Evolutionary conservation across 1,284 basidiomycete species (phyloP), one percentile per base, ranked within the genome.

Genomic region (Agaricales sp.): DNA sequence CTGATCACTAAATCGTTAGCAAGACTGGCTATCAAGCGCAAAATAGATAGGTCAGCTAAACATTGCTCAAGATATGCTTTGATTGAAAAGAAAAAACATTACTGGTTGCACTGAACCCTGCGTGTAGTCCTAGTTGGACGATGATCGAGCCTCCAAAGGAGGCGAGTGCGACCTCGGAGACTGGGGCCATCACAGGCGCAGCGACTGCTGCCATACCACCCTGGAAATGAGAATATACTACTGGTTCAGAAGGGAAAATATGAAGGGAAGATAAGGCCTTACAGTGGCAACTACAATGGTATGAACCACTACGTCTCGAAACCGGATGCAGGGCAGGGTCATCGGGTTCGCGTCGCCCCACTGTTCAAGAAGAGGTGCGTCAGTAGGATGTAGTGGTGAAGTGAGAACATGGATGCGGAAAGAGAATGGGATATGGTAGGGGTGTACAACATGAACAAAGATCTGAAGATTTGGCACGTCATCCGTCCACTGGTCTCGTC

Each of bases 341-440:
- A 82, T 61, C 13, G 79, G 79, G 12, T 75, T 80, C 3, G 78
- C 80, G 56, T 82, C 78, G 2, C 78, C 78, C 79, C 78, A 80
- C 75, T 80, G 50, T 16, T 37, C 11, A 16, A 11, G 16, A 37
- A 12, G 20, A 16, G 21, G 14, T 12, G 13, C 43, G 50, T 38
- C 24, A 47, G 41, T 22, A 49, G 4, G 39, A 16, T 25, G 21
- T 35, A 26, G 38, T 51, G 16, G 25, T 20, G 23, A 30, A n/a
- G n/a, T n/a, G n/a, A n/a, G n/a, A n/a, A n/a, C n/a, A n/a, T n/a
- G n/a, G n/a, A n/a, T n/a, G n/a, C n/a, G n/a, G n/a, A n/a, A n/a
- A n/a, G 46, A 16, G 44, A 50, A 20, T n/a, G n/a, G n/a, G n/a
- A n/a, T n/a, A n/a, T n/a, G n/a, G n/a, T n/a, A n/a, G n/a, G n/a